Conservation (phyloP, 1,284 basidiomycete species). For the Mycena sp. region DNA sequence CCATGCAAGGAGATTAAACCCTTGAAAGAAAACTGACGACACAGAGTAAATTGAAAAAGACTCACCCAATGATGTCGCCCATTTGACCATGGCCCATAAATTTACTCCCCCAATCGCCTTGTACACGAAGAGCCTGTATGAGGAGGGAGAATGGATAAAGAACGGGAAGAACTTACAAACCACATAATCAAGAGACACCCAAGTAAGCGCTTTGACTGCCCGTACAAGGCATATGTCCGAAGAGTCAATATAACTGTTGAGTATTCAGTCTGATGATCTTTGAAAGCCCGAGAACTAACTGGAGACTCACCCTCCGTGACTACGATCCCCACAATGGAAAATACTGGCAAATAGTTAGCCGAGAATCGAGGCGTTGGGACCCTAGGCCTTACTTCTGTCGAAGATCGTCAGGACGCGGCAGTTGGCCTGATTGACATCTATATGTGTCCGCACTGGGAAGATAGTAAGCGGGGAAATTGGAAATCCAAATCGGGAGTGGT, state of each 20-base stretch:
- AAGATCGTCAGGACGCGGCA: constrained; percentile 6
- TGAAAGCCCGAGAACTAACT: too few species aligned
- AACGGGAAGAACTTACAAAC: constrained; percentile 2
- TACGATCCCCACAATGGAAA: background rate
- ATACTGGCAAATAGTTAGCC: background rate
- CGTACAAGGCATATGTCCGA: constrained; percentile 16
- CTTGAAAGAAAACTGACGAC: background rate
- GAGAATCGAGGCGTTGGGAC: background rate
- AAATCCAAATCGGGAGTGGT: too few species aligned
- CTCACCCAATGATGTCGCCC: constrained; percentile 9
- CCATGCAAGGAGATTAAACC: background rate
- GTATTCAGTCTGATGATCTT: too few species aligned
- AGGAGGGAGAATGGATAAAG: background rate
- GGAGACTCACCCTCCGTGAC: constrained; percentile 6
- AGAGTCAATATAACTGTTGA: constrained; percentile 17
- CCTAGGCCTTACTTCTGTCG: background rate
- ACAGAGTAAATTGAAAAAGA: background rate
- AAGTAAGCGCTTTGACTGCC: background rate
- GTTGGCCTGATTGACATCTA: background rate
- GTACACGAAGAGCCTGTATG: background rate
- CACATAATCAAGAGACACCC: background rate
- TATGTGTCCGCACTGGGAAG: constrained; percentile 1
- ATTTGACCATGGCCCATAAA: constrained; percentile 12
- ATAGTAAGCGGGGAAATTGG: background rate
- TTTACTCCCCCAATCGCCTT: constrained; percentile 17